A percentile compares a stretch with the other conserved stretches of the same genome.
These are phyloP conservation scores for Xylariaceae sp. DNA, from an alignment of 2,329 filamentous ascomycete species.

Conservation along the genomic window DNA sequence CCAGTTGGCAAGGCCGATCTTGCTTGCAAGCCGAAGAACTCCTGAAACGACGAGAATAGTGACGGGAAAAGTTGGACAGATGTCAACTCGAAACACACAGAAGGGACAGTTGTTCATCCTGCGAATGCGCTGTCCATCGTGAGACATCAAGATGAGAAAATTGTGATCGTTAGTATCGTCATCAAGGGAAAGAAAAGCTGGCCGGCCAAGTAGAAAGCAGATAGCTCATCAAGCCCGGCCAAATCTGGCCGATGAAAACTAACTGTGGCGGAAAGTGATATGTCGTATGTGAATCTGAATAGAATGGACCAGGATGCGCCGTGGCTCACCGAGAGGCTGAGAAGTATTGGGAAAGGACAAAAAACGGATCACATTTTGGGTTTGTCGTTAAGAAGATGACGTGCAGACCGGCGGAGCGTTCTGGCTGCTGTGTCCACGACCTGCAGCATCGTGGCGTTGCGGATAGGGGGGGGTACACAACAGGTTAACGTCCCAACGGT, in stretches of 20 bases:
- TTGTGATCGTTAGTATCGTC: slow-evolving; percentile 21
- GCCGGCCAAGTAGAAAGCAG: too few relatives aligned
- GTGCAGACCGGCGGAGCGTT: slow-evolving; percentile 20
- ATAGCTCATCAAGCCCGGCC: background rate
- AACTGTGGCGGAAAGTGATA: slow-evolving; percentile 23
- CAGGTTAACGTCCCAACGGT: slow-evolving; percentile 21
- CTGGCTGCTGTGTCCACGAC: slow-evolving; percentile 18
- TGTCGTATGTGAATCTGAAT: slow-evolving; percentile 30
- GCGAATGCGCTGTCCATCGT: slow-evolving; percentile 21
- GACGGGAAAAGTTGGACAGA: slow-evolving; percentile 13
- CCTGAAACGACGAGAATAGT: slow-evolving; percentile 20
- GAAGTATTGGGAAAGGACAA: slow-evolving; percentile 4
- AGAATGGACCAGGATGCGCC: slow-evolving; percentile 26
- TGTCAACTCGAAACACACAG: slow-evolving; percentile 3
- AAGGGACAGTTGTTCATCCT: slow-evolving; percentile 3
- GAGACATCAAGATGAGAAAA: slow-evolving; percentile 15
- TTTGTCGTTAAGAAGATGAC: slow-evolving; percentile 13
- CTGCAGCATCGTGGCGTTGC: slow-evolving; percentile 25
- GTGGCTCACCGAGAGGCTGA: slow-evolving; percentile 26
- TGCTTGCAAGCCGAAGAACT: slow-evolving; percentile 19
- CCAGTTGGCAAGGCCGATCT: slow-evolving; percentile 21
- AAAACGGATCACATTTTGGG: background rate
- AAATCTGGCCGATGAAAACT: background rate
- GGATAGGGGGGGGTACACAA: slow-evolving; percentile 20
- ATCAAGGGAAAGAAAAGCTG: slow-evolving; percentile 9